Evolutionary conservation across 352 stramenopile genomes (phyloP).

Genomic region (Globisporangium megalacanthum): DNA sequence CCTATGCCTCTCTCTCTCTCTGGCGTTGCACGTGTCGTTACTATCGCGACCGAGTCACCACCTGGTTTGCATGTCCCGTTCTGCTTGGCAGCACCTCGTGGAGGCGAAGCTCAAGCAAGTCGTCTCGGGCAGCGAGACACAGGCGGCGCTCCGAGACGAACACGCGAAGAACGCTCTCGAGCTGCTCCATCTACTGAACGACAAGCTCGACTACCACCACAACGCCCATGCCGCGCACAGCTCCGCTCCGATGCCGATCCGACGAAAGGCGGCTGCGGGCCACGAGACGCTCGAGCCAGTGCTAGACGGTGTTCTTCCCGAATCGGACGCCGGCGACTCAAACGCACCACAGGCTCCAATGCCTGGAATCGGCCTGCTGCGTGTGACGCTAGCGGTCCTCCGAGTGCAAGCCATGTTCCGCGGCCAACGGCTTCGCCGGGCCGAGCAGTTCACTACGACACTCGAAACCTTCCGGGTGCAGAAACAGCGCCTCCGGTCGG

Average conservation of each 20-base stretch:
- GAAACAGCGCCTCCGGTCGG: slow-evolving; percentile 21
- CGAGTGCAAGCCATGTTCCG: slow-evolving; percentile 32
- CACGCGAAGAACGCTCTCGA: slow-evolving; percentile 43
- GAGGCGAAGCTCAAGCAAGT: slow-evolving; percentile 44
- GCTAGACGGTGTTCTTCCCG: slow-evolving; percentile 2
- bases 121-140: slow-evolving; percentile 19
- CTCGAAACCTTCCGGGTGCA: slow-evolving; percentile 26
- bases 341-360: not conserved
- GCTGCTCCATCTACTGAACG: slow-evolving; percentile 55
- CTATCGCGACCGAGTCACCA: not conserved
- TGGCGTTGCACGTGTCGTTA: not conserved
- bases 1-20: not conserved
- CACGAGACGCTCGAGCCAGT: not conserved
- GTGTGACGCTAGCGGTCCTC: slow-evolving; percentile 19
- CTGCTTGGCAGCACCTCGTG: slow-evolving; percentile 29
- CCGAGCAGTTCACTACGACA: slow-evolving; percentile 21
- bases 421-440: slow-evolving; percentile 19
- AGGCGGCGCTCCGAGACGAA: slow-evolving; percentile 38
- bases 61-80: not conserved
- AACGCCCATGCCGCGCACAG: not conserved
- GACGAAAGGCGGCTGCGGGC: not conserved
- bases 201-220: slow-evolving; percentile 24
- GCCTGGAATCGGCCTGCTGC: slow-evolving; percentile 16
- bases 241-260: not conserved
- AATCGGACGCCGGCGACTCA: not conserved